Evolutionary conservation across 768 basidiomycete genomes (phyloP), one percentile per base, ranked within the genome.

Genomic region (Phylloporus scabripes): DNA sequence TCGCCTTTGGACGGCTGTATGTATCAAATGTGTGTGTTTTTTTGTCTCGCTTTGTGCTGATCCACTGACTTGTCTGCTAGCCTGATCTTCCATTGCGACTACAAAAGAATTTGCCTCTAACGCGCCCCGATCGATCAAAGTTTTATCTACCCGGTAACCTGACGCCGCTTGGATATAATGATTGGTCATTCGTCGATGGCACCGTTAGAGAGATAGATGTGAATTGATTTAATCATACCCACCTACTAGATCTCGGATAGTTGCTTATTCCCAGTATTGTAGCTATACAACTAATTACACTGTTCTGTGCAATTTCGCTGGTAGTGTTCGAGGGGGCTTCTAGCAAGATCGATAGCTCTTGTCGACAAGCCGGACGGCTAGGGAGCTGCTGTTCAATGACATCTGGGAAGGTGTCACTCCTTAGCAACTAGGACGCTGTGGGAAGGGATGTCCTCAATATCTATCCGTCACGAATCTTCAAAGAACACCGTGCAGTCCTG

Each of bases 51-150:
- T 24, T 2, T 34, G 15, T 23, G 20, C 49, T 46, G 15, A 57
- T 28, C 2, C 1, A 11, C 33, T 8, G 11, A n/a, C 18, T 17
- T 7, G 51, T 31, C 41, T 2, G 17, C 20, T 41, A 66, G 67
- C 67, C 67, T 4, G 67, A 69, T 44, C 58, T 69, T 9, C 63
- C 64, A 1, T 24, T 33, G 29, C 54, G 64, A 3, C 49, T 67
- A 5, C 26, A 45, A 39, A 45, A 62, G 17, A 42, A 59, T 15
- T 46, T 61, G 2, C 48, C 60, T 5, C 45, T 67, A n/a, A 42
- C 50, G 2, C 42, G 42, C 4, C 54, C 51, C 24, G 55, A 64
- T 18, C 50, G 59, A 9, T n/a, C 52, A 6, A 62, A 45, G 7
- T 66, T 60, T 40, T 66, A 65, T 37, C n/a, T 61, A 2, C 9